Evolutionary conservation across 1,284 basidiomycete species (phyloP).

Genomic region (Cutaneotrichosporon spelunceum): DNA sequence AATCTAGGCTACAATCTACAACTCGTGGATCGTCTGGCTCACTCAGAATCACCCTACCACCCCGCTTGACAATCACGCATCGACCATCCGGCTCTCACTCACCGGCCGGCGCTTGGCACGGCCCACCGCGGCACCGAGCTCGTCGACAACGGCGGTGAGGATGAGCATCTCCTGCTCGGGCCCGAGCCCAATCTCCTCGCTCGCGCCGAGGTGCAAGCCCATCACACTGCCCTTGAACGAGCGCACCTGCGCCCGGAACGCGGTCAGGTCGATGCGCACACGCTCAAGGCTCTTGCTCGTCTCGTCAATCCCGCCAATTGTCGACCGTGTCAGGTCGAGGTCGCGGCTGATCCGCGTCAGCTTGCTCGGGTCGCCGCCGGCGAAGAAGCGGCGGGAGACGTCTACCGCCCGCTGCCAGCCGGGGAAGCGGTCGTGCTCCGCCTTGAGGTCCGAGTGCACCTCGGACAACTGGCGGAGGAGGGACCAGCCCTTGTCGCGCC

Average conservation of each 20-base stretch:
- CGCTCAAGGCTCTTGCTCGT: conserved; percentile 32
- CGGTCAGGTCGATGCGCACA: conserved; percentile 30
- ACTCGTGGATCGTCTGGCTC: no score
- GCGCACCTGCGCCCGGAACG: conserved; percentile 42
- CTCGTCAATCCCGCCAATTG: conserved; percentile 31
- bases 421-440: conserved; percentile 33
- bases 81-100: background rate
- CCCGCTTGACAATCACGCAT: background rate
- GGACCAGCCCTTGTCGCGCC: conserved; percentile 8
- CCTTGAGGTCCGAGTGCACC: conserved; percentile 14
- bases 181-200: conserved; percentile 27
- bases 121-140: conserved; percentile 19
- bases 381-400: conserved; percentile 32
- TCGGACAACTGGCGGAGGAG: conserved; percentile 16
- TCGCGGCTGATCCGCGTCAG: conserved; percentile 35
- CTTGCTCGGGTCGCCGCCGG: conserved; percentile 40
- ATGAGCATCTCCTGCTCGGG: conserved; percentile 40
- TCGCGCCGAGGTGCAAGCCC: conserved; percentile 43
- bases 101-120: conserved; percentile 17
- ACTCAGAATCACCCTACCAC: no score
- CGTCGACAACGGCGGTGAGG: conserved; percentile 16
- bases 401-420: conserved; percentile 39
- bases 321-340: conserved; percentile 31
- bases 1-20: no score
- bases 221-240: conserved; percentile 42